These are phyloP conservation scores for Amanita exitialis DNA, from an alignment of 768 basidiomycete genomes.

Conservation along the genomic window DNA sequence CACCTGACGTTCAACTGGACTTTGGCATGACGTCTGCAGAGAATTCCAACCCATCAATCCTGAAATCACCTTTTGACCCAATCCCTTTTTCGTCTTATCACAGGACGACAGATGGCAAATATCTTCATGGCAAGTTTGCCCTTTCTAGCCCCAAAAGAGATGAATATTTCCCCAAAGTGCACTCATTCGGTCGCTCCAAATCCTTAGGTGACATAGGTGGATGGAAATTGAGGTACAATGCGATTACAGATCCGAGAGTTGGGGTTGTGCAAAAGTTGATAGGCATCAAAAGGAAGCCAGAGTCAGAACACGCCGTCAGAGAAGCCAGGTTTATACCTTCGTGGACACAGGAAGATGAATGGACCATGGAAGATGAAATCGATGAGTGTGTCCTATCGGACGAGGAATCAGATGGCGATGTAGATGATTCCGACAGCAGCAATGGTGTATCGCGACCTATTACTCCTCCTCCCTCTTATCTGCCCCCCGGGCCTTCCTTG, in stretches of 20 bases:
- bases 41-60: slow-evolving; percentile 10
- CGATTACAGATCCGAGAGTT: slow-evolving; percentile 62
- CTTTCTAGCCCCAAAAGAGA: slow-evolving; percentile 56
- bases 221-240: slow-evolving; percentile 48
- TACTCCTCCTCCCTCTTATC: slow-evolving; percentile 63
- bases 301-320: slow-evolving; percentile 24
- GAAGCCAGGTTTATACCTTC: slow-evolving; percentile 23
- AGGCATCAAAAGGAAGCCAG: slow-evolving; percentile 57
- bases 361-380: slow-evolving; percentile 17
- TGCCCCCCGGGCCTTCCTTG: slow-evolving; percentile 61
- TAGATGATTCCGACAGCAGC: slow-evolving; percentile 24
- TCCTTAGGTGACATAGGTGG: slow-evolving; percentile 14
- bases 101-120: slow-evolving; percentile 61
- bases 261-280: slow-evolving; percentile 59
- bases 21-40: slow-evolving; percentile 15
- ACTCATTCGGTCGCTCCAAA: slow-evolving; percentile 12
- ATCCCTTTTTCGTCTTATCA: slow-evolving; percentile 66
- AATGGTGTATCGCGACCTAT: slow-evolving; percentile 41
- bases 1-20: slow-evolving; percentile 43
- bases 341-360: slow-evolving; percentile 40
- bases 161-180: slow-evolving; percentile 23
- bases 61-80: slow-evolving; percentile 45
- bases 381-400: slow-evolving; percentile 12
- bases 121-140: slow-evolving; percentile 62
- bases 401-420: slow-evolving; percentile 19